phyloP scores from a whole-genome alignment of 768 basidiomycete genomes.

The Coprinopsis cinerea region DNA sequence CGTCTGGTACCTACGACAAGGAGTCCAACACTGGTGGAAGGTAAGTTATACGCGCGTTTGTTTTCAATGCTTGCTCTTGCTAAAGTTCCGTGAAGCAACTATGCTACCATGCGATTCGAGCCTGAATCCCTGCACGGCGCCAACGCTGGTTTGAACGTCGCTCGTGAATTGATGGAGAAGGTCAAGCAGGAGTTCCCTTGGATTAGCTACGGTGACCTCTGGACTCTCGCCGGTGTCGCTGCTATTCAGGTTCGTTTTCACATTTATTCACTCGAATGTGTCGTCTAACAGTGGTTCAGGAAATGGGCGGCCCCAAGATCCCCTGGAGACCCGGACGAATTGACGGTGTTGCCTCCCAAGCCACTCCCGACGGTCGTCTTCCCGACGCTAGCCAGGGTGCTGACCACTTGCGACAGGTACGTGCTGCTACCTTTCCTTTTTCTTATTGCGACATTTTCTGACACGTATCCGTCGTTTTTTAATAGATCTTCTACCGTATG shows the following conservation, averaged over 20 bases:
- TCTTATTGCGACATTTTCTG: conserved; percentile 7
- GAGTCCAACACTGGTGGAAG: conserved; percentile 73
- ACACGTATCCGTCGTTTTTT: not conserved
- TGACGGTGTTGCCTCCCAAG: conserved; percentile 72
- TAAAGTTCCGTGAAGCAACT: conserved; percentile 56
- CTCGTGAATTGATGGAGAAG: conserved; percentile 78
- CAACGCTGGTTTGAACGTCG: conserved; percentile 77
- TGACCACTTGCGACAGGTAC: conserved; percentile 76
- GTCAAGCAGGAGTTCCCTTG: conserved; percentile 85
- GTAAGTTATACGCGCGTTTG: conserved; percentile 29
- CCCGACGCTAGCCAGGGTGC: conserved; percentile 82
- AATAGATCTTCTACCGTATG: conserved; percentile 86
- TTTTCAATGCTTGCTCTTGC: conserved; percentile 1
- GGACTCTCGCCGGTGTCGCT: conserved; percentile 92
- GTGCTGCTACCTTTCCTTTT: conserved; percentile 17
- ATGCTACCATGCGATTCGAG: conserved; percentile 96
- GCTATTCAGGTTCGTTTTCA: conserved; percentile 57
- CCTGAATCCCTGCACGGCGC: conserved; percentile 83
- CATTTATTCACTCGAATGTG: conserved; percentile 19
- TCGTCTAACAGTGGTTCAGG: too few species aligned
- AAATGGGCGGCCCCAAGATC: conserved; percentile 88
- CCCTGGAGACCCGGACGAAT: conserved; percentile 93
- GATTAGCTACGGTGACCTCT: conserved; percentile 95
- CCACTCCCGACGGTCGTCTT: conserved; percentile 83
- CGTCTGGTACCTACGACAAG: conserved; percentile 91